phyloP scores from a whole-genome alignment of 1,284 basidiomycete genomes.

The Porogramme epimiltina region DNA sequence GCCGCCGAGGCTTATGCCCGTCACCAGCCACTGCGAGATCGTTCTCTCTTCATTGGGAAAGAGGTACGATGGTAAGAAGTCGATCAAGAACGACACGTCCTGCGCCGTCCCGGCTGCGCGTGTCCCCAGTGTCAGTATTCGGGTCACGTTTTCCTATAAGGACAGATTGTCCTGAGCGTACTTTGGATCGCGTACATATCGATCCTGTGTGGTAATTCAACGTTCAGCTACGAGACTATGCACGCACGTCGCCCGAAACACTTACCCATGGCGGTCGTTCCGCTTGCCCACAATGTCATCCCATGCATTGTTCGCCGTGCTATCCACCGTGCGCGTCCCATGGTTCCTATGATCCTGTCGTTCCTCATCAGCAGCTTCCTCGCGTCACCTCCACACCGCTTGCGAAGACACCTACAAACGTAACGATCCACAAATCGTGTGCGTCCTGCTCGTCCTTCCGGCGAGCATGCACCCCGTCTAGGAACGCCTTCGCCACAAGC shows the following conservation, averaged over 20 bases:
- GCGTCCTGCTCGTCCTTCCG: constrained; percentile 19
- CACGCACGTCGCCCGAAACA: constrained; percentile 6
- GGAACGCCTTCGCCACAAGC: constrained; percentile 31
- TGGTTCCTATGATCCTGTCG: constrained; percentile 84
- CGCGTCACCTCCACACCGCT: not conserved
- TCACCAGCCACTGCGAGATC: constrained; percentile 69
- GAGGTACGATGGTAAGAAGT: constrained; percentile 70
- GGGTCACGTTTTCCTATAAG: not conserved
- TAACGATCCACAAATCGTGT: constrained; percentile 54
- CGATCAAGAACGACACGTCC: constrained; percentile 82
- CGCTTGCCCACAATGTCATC: constrained; percentile 37
- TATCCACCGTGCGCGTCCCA: constrained; percentile 56
- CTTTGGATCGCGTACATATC: constrained; percentile 78
- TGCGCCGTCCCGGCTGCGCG: constrained; percentile 65
- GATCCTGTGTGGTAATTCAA: constrained; percentile 40
- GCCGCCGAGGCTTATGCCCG: constrained; percentile 78
- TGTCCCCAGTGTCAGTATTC: not conserved
- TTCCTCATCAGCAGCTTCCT: too few species aligned
- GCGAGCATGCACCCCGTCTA: constrained; percentile 28
- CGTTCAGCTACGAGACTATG: too few species aligned
- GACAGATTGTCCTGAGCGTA: constrained; percentile 29
- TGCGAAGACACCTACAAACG: constrained; percentile 41
- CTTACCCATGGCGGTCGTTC: constrained; percentile 71
- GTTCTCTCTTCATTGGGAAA: constrained; percentile 72
- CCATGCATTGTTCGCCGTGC: constrained; percentile 59